Base-by-base conservation (phyloP, 306 rosid genomes). In the Pterocarpus santalinus region DNA sequence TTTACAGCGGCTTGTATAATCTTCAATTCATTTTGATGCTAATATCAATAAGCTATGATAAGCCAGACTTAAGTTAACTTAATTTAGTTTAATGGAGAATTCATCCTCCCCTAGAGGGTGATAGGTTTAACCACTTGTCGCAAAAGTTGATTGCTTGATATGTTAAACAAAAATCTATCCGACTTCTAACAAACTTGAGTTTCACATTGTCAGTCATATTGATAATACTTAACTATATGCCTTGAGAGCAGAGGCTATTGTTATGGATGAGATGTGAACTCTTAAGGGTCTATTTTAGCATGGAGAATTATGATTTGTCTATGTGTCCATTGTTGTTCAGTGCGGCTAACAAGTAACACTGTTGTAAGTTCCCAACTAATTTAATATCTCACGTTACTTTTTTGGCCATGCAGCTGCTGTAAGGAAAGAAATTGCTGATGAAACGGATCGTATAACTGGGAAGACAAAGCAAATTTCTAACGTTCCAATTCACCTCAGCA, bases 391-490 rank as follows among this genome's bases (percentile, higher is more conserved):
- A 71, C 5, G 34, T 58, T 67, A 61, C 68, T 69, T 81, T 80
- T 63, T 17, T 69, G 76, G 69, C 52, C 67, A 17, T 84, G 82
- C 91, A 95, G 99, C 94, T 87, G 70, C 97, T 52, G 99, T 95
- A 67, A 90, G 98, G 47, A 93, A 90, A 90, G 99, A 95, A 87
- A 95, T 95, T 65, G 72, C 87, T n/a, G 98, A 95, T 74, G 99
- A 95, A 88, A 95, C 99, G 43, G 99, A 95, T 85, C 97, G 99
- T 56, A 90, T 95, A 68, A 95, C 98, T 73, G 99, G 99, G 86
- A 89, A 87, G 92, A 12, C 94, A 72, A 95, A 95, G 80, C 97
- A 90, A 69, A 95, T 95, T 78, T 95, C 99, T 15, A 92, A 95
- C 47, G 16, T 90, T 83, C 99, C 99, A 67, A 95, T 95, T 87